Evolutionary conservation across 345 rosid species (phyloP), one percentile per base, ranked within the genome.

Genomic region (Balakata baccata): DNA sequence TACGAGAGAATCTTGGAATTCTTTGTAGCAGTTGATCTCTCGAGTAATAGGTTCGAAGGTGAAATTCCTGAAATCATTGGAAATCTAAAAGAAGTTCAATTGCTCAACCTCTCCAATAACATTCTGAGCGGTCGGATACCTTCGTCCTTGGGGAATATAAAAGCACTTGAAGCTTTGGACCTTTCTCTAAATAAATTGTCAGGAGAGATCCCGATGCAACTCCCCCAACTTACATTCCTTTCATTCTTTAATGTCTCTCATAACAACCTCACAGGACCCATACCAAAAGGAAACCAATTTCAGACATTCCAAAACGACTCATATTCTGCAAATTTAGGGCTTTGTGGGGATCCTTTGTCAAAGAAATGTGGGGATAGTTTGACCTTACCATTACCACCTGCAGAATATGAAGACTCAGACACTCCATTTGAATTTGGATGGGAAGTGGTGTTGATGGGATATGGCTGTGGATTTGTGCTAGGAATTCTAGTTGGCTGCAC

Each of bases 1-100:
- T 59, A 11, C 13, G 12, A 22, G 0, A 57, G 20, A 6, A 59
- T 79, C 6, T 46, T 46, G 3, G 22, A 18, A 8, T 11, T 50
- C 22, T 64, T 64, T 11, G 29, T 50, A 23, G 45, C 23, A 0
- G 22, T 56, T 5, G 75, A 76, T 53, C 57, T 76, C 57, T 76
- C 79, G 12, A 34, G 25, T 29, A 75, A 75, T 52, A 50, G 12
- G 10, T 69, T 75, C 25, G 69, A 75, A 17, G 79, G 79, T 17
- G 17, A 29, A 11, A 64, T 76, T 38, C 70, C 79, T 12, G 74
- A 63, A 54, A 37, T 9, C 34, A 63, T 76, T 16, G 79, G 79
- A 50, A 45, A 54, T 25, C 7, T 76, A 1, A 14, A 2, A 2
- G 59, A 18, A 25, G 70, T 76, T 13, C 17, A 22, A 25, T 3